Conservation (phyloP, 2,329 filamentous ascomycete species). For the Colletotrichum kahawae region DNA sequence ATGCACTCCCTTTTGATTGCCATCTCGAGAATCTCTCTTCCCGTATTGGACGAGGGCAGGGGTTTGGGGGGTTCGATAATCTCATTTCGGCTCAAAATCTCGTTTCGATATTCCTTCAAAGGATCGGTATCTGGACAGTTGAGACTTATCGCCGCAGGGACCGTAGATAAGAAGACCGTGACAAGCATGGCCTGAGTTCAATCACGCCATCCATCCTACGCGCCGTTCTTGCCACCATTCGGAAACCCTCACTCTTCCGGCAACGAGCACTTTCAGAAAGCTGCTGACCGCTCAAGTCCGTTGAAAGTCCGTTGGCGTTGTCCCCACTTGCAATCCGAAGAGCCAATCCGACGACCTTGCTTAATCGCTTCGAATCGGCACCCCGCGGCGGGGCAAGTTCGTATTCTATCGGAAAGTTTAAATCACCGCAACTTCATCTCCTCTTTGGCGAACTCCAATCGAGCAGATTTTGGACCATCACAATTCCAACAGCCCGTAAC, state of each 20-base stretch:
- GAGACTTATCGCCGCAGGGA: background rate
- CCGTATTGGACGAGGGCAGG: background rate
- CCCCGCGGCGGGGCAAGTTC: background rate
- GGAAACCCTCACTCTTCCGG: background rate
- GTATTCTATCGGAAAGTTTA: background rate
- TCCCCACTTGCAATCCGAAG: background rate
- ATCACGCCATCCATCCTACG: background rate
- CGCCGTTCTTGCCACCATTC: background rate
- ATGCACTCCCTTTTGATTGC: background rate
- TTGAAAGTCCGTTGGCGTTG: background rate
- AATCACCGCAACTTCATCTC: background rate
- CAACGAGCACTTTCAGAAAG: background rate
- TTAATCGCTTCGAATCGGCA: background rate
- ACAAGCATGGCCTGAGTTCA: background rate
- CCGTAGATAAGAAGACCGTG: background rate
- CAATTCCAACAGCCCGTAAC: background rate
- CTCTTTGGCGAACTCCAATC: background rate
- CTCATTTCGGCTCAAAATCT: background rate
- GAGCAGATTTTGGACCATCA: background rate
- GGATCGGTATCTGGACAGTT: background rate
- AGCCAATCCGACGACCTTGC: background rate
- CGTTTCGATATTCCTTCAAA: background rate
- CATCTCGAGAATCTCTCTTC: background rate
- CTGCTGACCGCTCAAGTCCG: background rate
- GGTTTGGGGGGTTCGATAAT: background rate